Evolutionary conservation across 2,329 filamentous ascomycete species (phyloP).

Genomic region (Fusarium albosuccineum): DNA sequence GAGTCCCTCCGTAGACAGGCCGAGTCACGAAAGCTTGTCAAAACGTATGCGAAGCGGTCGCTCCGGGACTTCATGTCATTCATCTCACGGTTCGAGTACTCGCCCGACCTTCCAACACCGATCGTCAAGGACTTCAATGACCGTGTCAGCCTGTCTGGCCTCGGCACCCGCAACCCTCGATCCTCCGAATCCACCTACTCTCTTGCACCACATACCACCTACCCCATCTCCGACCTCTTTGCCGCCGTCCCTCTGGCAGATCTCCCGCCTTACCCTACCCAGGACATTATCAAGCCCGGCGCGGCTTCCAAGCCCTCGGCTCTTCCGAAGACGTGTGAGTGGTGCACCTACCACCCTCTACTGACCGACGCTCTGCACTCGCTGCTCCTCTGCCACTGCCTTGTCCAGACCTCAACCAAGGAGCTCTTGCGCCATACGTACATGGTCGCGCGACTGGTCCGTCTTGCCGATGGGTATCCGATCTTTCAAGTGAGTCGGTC

Average conservation of each 20-base stretch:
- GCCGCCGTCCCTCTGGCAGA: conserved; percentile 73
- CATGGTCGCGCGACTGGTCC: conserved; percentile 81
- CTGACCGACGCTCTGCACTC: conserved; percentile 84
- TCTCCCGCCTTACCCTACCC: conserved; percentile 75
- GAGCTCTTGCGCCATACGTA: conserved; percentile 84
- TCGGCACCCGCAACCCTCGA: conserved; percentile 59
- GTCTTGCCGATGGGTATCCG: conserved; percentile 83
- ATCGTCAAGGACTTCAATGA: conserved; percentile 68
- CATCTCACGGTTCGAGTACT: conserved; percentile 82
- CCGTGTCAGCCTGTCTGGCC: conserved; percentile 69
- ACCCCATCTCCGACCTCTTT: conserved; percentile 74
- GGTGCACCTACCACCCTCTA: conserved; percentile 80
- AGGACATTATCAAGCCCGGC: conserved; percentile 49
- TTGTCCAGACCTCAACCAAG: conserved; percentile 82
- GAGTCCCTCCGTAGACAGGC: conserved; percentile 34
- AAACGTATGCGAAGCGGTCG: conserved; percentile 80
- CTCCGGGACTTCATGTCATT: conserved; percentile 81
- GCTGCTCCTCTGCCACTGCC: conserved; percentile 81
- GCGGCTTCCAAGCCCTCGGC: conserved; percentile 51
- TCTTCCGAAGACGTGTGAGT: conserved; percentile 47
- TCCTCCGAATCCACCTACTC: conserved; percentile 48
- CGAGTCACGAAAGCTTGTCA: conserved; percentile 72
- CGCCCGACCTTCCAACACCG: conserved; percentile 74
- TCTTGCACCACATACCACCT: conserved; percentile 54
- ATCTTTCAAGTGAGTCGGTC: conserved; percentile 81